Percentiles rank a stretch among this genome's conserved stretches.
phyloP scores from a whole-genome alignment of 1,139 yeast genomes.

The Saccharomyces hybrid region DNA sequence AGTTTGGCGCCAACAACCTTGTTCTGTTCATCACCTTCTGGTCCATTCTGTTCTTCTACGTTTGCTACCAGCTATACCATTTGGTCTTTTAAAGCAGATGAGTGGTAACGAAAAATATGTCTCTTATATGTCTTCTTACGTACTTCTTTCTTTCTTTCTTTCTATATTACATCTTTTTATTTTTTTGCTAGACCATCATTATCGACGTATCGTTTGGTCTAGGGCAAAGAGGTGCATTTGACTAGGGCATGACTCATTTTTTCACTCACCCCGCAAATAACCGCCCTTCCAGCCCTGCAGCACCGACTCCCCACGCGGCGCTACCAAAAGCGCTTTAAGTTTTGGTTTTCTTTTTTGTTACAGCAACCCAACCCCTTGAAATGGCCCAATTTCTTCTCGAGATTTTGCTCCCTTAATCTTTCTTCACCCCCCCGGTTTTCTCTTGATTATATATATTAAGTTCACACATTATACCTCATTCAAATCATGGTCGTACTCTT shows the following conservation, averaged over 20 bases:
- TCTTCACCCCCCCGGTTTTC: not conserved
- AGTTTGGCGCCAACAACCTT: constrained; percentile 36
- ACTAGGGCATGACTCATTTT: not conserved
- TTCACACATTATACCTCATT: no score
- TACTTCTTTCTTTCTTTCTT: not conserved
- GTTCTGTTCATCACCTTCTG: constrained; percentile 27
- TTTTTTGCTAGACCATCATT: not conserved
- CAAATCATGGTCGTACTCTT: no score
- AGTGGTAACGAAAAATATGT: not conserved
- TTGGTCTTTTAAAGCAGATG: constrained; percentile 8
- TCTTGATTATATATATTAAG: not conserved
- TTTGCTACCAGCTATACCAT: constrained; percentile 23
- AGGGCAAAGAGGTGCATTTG: not conserved
- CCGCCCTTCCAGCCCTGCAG: not conserved
- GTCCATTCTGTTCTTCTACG: constrained; percentile 26
- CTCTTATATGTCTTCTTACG: not conserved
- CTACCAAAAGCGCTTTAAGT: not conserved
- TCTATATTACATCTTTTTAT: no score
- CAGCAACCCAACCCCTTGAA: not conserved
- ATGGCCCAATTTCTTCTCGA: not conserved
- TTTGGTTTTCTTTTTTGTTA: not conserved
- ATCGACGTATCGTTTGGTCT: not conserved
- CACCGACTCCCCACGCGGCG: not conserved
- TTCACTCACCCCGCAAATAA: not conserved
- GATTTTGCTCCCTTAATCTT: constrained; percentile 1